These are phyloP conservation scores for Phialophora verrucosa DNA, from an alignment of 2,329 filamentous ascomycete genomes.

Conservation along the genomic window DNA sequence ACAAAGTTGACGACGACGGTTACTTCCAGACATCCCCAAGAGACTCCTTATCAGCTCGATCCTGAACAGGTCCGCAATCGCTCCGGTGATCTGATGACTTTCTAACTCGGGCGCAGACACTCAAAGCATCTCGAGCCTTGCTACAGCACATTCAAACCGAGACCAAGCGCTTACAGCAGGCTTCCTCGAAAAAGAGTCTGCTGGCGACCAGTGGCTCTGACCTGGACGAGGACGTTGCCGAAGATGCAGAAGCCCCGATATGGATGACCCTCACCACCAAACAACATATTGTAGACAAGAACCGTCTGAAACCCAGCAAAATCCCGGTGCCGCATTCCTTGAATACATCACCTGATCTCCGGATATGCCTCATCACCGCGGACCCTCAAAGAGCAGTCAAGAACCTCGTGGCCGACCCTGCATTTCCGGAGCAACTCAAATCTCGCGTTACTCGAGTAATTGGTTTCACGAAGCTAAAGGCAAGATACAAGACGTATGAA, in stretches of 20 bases:
- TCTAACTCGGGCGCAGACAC: constrained; percentile 50
- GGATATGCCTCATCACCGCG: constrained; percentile 85
- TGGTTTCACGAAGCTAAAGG: constrained; percentile 81
- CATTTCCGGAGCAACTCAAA: constrained; percentile 70
- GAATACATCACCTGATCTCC: constrained; percentile 67
- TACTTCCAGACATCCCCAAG: constrained; percentile 23
- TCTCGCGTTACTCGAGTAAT: constrained; percentile 77
- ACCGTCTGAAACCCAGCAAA: constrained; percentile 81
- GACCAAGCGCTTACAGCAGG: constrained; percentile 54
- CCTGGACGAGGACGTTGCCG: constrained; percentile 52
- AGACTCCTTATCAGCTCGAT: constrained; percentile 54
- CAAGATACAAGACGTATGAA: constrained; percentile 89
- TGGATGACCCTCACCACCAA: constrained; percentile 69
- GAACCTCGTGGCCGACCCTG: constrained; percentile 76
- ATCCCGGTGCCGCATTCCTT: constrained; percentile 79
- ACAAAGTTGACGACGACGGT: constrained; percentile 17
- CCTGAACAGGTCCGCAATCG: constrained; percentile 50
- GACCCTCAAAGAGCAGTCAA: constrained; percentile 86
- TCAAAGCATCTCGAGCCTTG: constrained; percentile 65
- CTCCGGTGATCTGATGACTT: neutral
- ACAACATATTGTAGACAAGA: constrained; percentile 73
- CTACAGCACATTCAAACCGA: constrained; percentile 62
- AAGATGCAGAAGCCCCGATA: constrained; percentile 60
- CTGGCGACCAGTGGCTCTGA: constrained; percentile 56
- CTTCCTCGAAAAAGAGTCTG: constrained; percentile 59